Evolutionary conservation across 768 basidiomycete genomes (phyloP), one percentile per base, ranked within the genome.

Genomic region (Pisolithus marmoratus): DNA sequence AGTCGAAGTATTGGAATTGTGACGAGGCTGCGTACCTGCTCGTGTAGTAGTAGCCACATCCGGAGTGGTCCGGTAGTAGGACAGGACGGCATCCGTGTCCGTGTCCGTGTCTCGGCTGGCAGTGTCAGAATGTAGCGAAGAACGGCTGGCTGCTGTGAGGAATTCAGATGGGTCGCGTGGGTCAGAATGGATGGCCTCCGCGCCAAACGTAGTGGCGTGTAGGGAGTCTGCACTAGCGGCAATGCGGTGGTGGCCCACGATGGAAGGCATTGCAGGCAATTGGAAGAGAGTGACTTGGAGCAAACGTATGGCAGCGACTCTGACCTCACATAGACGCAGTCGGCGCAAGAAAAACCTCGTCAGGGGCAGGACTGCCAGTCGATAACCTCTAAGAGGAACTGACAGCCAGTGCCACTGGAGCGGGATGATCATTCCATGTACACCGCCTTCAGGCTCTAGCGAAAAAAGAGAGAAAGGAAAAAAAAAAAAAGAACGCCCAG

Each of bases 11-110:
- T 43, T 50, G 26, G 49, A 55, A 20, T 50, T n/a, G 53, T 49
- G 52, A 43, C 29, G 46, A 48, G 56, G 56, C 38, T 54, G 44
- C 31, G 56, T 45, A 43, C 46, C 51, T 46, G 54, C 43, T n/a
- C 53, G 51, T 37, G 56, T 70, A 58, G 54, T 8, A 17, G 41
- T 4, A 24, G 81, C 75, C 51, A 77, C 69, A 14, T 15, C 12
- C 12, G 12, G 34, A 52, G 79, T 69, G 8, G 82, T 81, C 60
- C 81, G 74, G 69, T 82, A 83, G 63, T 81, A 78, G 19, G 76
- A 76, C 48, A 79, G 62, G 54, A 78, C 75, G 44, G 67, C 64
- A 45, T 78, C 75, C 27, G 74, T 70, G 40, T 79, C 76, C 47
- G 68, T 63, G 43, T 77, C 75, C 34, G 74, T 70, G 42, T 79